Conservation (phyloP, 331 rosid genomes). For the Acacia pycnantha region DNA sequence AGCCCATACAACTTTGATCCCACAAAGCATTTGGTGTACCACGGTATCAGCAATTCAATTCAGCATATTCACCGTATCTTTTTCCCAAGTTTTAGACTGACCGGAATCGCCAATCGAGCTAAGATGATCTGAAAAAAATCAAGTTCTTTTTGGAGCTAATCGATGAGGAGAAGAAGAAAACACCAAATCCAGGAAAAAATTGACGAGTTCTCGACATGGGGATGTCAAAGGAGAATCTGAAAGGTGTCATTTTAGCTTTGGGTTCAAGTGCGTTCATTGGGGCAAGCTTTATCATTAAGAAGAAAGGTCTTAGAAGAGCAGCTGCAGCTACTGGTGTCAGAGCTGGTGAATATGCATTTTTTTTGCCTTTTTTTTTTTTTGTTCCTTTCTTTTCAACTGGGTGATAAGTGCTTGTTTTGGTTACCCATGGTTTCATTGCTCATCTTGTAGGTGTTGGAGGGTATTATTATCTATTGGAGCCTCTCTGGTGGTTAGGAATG, state of each 20-base stretch:
- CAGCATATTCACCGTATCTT: conserved; percentile 10
- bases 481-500: conserved; percentile 92
- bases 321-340: conserved; percentile 74
- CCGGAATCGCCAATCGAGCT: conserved; percentile 15
- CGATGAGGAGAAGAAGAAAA: conserved; percentile 45
- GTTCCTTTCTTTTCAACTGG: background rate
- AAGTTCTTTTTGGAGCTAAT: conserved; percentile 33
- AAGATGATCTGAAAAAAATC: conserved; percentile 36
- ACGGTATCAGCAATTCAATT: background rate
- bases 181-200: conserved; percentile 24
- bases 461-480: conserved; percentile 79
- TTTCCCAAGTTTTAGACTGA: background rate
- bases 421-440: conserved; percentile 17
- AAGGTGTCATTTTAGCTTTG: conserved; percentile 68
- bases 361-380: background rate
- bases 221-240: conserved; percentile 57
- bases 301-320: conserved; percentile 81
- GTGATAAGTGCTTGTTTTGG: background rate
- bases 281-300: conserved; percentile 81
- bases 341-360: conserved; percentile 49
- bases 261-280: conserved; percentile 79
- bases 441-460: conserved; percentile 73
- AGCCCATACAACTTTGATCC: background rate
- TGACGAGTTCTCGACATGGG: conserved; percentile 42
- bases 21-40: conserved; percentile 2